Evolutionary conservation across 345 rosid species (phyloP), one percentile per base, ranked within the genome.

Genomic region (Lenwebbia sp.): DNA sequence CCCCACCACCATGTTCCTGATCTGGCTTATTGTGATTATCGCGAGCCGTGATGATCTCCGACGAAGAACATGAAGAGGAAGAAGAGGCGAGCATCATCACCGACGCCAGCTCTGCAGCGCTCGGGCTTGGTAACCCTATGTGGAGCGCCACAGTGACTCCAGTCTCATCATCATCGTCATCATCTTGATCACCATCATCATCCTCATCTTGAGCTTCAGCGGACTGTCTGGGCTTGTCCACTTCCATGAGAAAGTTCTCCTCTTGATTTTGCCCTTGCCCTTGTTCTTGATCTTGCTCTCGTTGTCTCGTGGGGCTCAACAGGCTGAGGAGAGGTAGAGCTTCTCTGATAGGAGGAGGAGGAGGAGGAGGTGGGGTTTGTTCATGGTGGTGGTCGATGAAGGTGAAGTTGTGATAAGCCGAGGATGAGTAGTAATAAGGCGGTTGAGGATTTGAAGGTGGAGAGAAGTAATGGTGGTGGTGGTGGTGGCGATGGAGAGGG

Each of bases 51-150:
- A 37, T 37, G 81, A 89, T 87, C 83, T 90, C 90, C 3, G 93
- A 90, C 49, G 94, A 90, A 87, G 94, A 95, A 83, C 58, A 83
- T 51, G 84, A 51, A 30, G 84, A 52, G 58, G 84, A 84, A 84
- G 85, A 84, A 47, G 52, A 55, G 15, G 85, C 81, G 81, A 70
- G 81, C 81, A 70, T 70, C 81, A 70, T 70, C 40, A 52, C 56
- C 84, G 81, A 70, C 7, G 95, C 94, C 93, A 96, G 90, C 86
- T 96, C 99, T 58, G 93, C 94, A 58, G 93, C 90, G 83, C 94
- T 96, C 89, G 97, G 98, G 95, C 90, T 95, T 47, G 99, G 99
- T 85, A 96, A 90, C 85, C 99, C 99, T 92, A 96, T 94, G 85
- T 96, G 97, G 13, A 96, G 98, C 90, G 99, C 96, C 88, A 96